A percentile compares a stretch with the other conserved stretches of the same genome.
These are phyloP conservation scores for Nidularia pulvinata DNA, from an alignment of 768 basidiomycete species.

Conservation along the genomic window DNA sequence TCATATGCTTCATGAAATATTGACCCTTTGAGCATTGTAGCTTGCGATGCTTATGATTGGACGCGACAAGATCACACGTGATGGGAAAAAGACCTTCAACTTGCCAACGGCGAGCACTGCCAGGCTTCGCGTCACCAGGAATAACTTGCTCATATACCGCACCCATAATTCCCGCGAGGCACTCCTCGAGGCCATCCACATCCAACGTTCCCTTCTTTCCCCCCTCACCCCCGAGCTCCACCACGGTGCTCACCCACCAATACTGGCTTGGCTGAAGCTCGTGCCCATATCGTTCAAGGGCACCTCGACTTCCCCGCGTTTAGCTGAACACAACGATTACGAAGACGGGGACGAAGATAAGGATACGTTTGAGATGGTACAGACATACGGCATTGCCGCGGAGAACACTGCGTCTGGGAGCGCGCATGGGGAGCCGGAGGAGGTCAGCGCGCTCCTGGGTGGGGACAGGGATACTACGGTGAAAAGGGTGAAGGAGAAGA, in stretches of 20 bases:
- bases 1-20: too few species aligned
- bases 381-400: conserved; percentile 62
- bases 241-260: too few species aligned
- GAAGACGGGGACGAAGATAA: conserved; percentile 15
- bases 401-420: conserved; percentile 24
- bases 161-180: too few species aligned
- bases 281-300: background rate
- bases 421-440: conserved; percentile 30
- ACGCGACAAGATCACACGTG: too few species aligned
- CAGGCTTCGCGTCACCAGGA: too few species aligned
- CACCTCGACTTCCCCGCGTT: background rate
- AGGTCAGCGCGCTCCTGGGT: conserved; percentile 63
- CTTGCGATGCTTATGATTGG: too few species aligned
- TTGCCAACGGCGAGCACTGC: too few species aligned
- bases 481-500: conserved; percentile 14
- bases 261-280: conserved; percentile 10
- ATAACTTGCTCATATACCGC: too few species aligned
- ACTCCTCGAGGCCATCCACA: background rate
- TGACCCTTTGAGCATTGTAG: too few species aligned
- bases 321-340: background rate
- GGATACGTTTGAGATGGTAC: conserved; percentile 60
- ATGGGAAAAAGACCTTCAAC: too few species aligned
- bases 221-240: too few species aligned
- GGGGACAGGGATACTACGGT: conserved; percentile 23
- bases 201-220: too few species aligned